Evolutionary conservation across 2,329 filamentous ascomycete genomes (phyloP).

Genomic region (Paramyrothecium roridum): DNA sequence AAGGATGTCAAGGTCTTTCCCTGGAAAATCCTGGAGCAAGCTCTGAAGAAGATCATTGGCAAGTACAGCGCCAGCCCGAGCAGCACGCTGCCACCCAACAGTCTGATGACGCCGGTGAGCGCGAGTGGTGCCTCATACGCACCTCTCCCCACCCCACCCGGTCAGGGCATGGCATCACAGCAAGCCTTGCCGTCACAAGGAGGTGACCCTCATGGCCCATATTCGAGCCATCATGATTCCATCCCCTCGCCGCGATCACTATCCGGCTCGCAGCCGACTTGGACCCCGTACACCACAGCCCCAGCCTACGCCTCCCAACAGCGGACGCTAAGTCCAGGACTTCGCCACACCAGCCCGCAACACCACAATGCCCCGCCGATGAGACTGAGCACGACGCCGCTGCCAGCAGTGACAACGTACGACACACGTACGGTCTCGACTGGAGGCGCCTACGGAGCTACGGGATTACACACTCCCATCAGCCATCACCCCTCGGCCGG

Average conservation of each 20-base stretch:
- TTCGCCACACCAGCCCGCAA: constrained; percentile 33
- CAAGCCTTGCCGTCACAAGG: constrained; percentile 23
- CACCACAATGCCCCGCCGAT: constrained; percentile 18
- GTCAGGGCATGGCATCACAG: constrained; percentile 25
- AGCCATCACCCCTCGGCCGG: constrained; percentile 33
- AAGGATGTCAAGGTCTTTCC: constrained; percentile 99
- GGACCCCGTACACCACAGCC: constrained; percentile 41
- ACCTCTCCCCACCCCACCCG: constrained; percentile 44
- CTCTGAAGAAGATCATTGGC: constrained; percentile 95
- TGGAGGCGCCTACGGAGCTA: constrained; percentile 33
- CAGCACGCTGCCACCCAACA: constrained; percentile 32
- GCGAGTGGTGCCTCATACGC: constrained; percentile 10
- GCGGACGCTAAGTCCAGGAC: constrained; percentile 39
- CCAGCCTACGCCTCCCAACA: constrained; percentile 27
- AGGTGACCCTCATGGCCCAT: constrained; percentile 30
- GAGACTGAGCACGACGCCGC: constrained; percentile 17
- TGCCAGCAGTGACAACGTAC: constrained; percentile 37
- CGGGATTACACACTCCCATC: constrained; percentile 35
- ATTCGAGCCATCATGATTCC: constrained; percentile 44
- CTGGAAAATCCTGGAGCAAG: constrained; percentile 84
- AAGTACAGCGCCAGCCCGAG: constrained; percentile 72
- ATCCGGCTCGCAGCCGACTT: constrained; percentile 43
- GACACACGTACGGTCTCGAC: constrained; percentile 29
- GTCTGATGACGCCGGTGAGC: constrained; percentile 37
- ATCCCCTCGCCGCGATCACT: constrained; percentile 52